phyloP scores from a whole-genome alignment of 1,284 basidiomycete species.

The Rhodotorula sp. region DNA sequence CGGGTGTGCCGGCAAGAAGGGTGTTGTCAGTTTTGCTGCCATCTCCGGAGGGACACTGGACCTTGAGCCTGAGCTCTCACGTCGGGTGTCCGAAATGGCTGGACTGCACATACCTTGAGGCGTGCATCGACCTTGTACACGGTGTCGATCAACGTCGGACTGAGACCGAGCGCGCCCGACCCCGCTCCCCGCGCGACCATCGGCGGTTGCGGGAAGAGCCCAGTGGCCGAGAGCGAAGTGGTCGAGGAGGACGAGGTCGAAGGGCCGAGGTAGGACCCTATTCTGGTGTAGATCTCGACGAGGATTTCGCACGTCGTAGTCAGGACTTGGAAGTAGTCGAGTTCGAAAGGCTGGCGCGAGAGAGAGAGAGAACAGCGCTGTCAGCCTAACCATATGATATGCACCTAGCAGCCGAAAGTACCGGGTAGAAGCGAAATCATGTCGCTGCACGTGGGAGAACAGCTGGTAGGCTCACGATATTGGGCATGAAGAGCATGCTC shows the following conservation, averaged over 20 bases:
- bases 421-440: background rate
- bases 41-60: no score
- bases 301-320: constrained; percentile 80
- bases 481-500: constrained; percentile 70
- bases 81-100: background rate
- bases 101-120: constrained; percentile 62
- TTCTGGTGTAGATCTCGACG: constrained; percentile 79
- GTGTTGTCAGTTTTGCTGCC: background rate
- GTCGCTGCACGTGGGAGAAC: background rate
- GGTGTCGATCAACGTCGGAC: constrained; percentile 56
- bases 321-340: constrained; percentile 82
- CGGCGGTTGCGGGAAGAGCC: constrained; percentile 12
- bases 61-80: no score
- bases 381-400: no score
- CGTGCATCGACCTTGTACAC: constrained; percentile 74
- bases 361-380: background rate
- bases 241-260: constrained; percentile 56
- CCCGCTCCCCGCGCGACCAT: background rate
- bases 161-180: constrained; percentile 39
- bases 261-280: constrained; percentile 67
- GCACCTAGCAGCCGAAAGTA: no score
- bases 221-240: constrained; percentile 34
- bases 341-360: constrained; percentile 69
- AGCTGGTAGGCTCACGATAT: constrained; percentile 51
- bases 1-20: constrained; percentile 4